Evolutionary conservation across 352 stramenopile genomes (phyloP).

Genomic region (Globisporangium canariense): DNA sequence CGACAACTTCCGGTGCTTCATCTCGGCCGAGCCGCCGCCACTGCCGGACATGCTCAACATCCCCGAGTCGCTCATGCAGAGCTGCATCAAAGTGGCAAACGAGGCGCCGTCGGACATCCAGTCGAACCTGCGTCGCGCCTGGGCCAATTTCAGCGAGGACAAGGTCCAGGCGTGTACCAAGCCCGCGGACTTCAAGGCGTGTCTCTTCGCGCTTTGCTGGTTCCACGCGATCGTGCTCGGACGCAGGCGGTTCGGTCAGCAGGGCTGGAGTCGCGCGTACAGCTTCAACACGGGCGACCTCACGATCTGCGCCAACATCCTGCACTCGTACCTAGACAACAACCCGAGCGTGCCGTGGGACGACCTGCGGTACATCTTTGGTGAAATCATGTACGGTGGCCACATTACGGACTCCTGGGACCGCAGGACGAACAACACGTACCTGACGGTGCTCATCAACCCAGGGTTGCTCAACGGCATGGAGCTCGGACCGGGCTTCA

Average conservation of each 20-base stretch:
- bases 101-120: slow-evolving; percentile 95
- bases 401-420: slow-evolving; percentile 96
- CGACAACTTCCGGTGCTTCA: slow-evolving; percentile 95
- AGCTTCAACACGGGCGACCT: slow-evolving; percentile 96
- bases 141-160: slow-evolving; percentile 93
- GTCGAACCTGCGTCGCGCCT: slow-evolving; percentile 92
- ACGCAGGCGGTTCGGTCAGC: slow-evolving; percentile 89
- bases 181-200: slow-evolving; percentile 91
- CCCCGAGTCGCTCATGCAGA: slow-evolving; percentile 94
- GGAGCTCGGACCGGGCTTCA: slow-evolving; percentile 94
- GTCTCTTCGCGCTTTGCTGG: slow-evolving; percentile 94
- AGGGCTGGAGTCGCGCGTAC: slow-evolving; percentile 93
- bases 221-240: slow-evolving; percentile 95
- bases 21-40: slow-evolving; percentile 92
- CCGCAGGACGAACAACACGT: slow-evolving; percentile 94
- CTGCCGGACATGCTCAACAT: slow-evolving; percentile 95
- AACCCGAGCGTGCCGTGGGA: slow-evolving; percentile 92
- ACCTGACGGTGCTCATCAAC: slow-evolving; percentile 90
- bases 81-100: slow-evolving; percentile 95
- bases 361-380: slow-evolving; percentile 95
- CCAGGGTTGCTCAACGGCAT: slow-evolving; percentile 82
- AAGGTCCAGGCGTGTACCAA: slow-evolving; percentile 86
- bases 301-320: slow-evolving; percentile 94
- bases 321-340: slow-evolving; percentile 93
- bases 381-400: slow-evolving; percentile 96